Evolutionary conservation across 202 grass and related monocot species (phyloP), one percentile per base, ranked within the genome.

Genomic region (Cymbopogon flexuosus): DNA sequence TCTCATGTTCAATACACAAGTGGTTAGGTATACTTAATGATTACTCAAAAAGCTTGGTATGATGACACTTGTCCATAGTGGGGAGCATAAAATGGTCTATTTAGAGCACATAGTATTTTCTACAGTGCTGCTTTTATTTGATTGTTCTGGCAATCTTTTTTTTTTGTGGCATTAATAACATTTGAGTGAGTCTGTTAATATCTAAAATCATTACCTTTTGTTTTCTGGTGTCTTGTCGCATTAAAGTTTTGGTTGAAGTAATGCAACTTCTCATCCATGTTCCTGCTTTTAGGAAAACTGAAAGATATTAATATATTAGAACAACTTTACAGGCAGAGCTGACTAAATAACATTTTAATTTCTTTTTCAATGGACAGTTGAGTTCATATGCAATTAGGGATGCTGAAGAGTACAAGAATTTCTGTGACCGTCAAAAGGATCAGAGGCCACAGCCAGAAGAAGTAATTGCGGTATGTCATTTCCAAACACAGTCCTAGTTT

Each of bases 341-440:
- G 67, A 36, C 34, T 47, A 76, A 10, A 78, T 68, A 84, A 71
- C 56, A 33, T 76, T 72, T 10, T 14, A 58, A 49, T 69, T 77
- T 72, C 18, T 58, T 88, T 67, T 80, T 23, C 54, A 82, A 56
- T 84, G 78, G 80, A 81, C 79, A 99, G 96, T 78, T 96, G 87
- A 95, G 92, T 90, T 99, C 96, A 60, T 95, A 91, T 83, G 96
- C 90, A 66, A 92, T 99, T 82, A 93, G 92, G 78, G 92, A 99
- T 68, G 90, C 89, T 65, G 96, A 95, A 77, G 96, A 99, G 74
- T 99, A 99, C 84, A 99, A 86, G 84, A 96, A 96, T 78, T 99
- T 96, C 60, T 99, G 96, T 51, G 92, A 99, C 77, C 88, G 90
- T 35, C 73, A 83, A 64, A 91, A 78, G 78, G 90, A 90, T 81